Conservation (phyloP, 768 basidiomycete genomes). For the Lactifluus echinatus region DNA sequence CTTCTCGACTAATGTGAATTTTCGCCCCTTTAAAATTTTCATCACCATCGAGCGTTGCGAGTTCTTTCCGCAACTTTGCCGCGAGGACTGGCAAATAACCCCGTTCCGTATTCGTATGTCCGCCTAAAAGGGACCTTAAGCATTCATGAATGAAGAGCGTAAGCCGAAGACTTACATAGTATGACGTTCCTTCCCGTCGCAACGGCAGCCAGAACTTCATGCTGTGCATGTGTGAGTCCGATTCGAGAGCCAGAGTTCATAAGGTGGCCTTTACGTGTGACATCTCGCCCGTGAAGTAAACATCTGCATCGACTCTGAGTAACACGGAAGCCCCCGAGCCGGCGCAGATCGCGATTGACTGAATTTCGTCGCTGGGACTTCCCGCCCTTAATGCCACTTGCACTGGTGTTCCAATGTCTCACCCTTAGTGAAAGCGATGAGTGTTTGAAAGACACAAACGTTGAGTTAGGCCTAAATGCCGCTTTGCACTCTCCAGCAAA, state of each 20-base stretch:
- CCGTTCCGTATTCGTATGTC: constrained; percentile 93
- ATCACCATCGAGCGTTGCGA: constrained; percentile 34
- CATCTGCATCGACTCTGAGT: constrained; percentile 62
- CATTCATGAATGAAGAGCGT: not conserved
- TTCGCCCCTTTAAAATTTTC: constrained; percentile 32
- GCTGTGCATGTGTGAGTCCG: constrained; percentile 38
- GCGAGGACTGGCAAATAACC: constrained; percentile 79
- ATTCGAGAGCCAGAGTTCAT: constrained; percentile 4
- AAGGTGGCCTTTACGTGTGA: constrained; percentile 47
- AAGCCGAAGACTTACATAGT: constrained; percentile 49
- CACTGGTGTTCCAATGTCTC: constrained; percentile 34
- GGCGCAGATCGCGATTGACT: constrained; percentile 81
- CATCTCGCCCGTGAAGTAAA: constrained; percentile 93
- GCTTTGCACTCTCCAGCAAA: constrained; percentile 36
- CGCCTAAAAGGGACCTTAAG: constrained; percentile 39
- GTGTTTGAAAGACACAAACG: constrained; percentile 35
- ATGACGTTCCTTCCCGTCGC: constrained; percentile 73
- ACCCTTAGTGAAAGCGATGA: not conserved
- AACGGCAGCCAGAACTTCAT: constrained; percentile 77
- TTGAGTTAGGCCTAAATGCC: constrained; percentile 19
- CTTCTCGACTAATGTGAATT: constrained; percentile 63
- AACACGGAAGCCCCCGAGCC: constrained; percentile 82
- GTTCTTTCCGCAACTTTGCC: constrained; percentile 46
- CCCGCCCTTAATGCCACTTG: constrained; percentile 46
- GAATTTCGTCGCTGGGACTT: constrained; percentile 25